These are phyloP conservation scores for Neckera pumila DNA, from an alignment of 225 moss, liverwort and hornwort genomes.

Conservation along the genomic window DNA sequence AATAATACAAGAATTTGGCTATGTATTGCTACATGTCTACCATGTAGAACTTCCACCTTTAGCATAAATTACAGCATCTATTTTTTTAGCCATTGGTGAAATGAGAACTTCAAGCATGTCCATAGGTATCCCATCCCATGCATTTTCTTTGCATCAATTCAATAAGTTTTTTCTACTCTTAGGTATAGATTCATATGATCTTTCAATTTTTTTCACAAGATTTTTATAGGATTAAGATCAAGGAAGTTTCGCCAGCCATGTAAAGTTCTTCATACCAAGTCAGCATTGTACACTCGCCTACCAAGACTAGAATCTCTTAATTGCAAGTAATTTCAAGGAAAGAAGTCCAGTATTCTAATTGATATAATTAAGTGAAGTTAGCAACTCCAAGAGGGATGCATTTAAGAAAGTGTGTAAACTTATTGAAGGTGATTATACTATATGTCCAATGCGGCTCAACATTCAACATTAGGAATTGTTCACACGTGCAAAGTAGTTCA, in stretches of 20 bases:
- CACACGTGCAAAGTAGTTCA: neutral
- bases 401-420: neutral
- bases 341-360: neutral
- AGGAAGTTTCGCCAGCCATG: too few species aligned
- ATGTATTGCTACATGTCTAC: neutral
- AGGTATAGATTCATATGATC: too few species aligned
- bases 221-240: too few species aligned
- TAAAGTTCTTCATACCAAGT: too few species aligned
- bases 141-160: neutral
- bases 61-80: neutral
- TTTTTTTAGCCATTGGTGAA: neutral
- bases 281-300: neutral
- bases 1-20: neutral
- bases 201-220: too few species aligned
- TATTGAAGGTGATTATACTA: neutral
- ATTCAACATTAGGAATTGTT: neutral
- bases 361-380: neutral
- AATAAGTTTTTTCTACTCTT: neutral
- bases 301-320: neutral
- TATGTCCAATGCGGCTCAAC: rapidly evolving
- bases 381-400: neutral
- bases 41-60: neutral
- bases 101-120: neutral
- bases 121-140: neutral
- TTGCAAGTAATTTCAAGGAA: neutral